Evolutionary conservation across 192 early-diverging fungal species (phyloP).

Genomic region (Backusella circina): DNA sequence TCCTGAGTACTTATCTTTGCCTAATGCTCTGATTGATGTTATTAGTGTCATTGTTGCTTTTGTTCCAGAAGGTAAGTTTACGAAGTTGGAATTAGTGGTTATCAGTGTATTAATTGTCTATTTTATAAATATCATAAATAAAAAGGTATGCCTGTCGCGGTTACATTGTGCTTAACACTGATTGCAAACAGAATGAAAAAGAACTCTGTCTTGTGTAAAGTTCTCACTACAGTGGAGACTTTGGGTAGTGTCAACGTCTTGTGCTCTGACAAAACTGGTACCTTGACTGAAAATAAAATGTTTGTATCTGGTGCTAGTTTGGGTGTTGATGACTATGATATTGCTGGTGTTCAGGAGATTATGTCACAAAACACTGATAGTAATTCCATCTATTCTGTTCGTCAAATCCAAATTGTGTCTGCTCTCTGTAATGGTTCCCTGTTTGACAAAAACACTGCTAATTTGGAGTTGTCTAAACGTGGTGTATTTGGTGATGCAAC

Average conservation of each 20-base stretch:
- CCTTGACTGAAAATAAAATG: conserved; percentile 82
- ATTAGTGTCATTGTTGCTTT: conserved; percentile 73
- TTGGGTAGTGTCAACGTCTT: conserved; percentile 75
- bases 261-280: conserved; percentile 91
- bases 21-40: conserved; percentile 41
- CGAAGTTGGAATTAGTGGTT: too few species aligned
- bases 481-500: conserved; percentile 79
- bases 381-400: conserved; percentile 14
- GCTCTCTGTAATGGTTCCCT: conserved; percentile 65
- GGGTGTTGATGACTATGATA: conserved; percentile 31
- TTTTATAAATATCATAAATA: background rate
- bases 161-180: conserved; percentile 72
- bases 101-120: background rate
- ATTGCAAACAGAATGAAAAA: conserved; percentile 75
- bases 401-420: conserved; percentile 14
- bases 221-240: conserved; percentile 85
- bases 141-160: conserved; percentile 61
- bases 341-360: conserved; percentile 10
- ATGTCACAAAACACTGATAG: background rate
- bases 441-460: conserved; percentile 53
- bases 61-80: conserved; percentile 54
- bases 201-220: conserved; percentile 71
- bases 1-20: conserved; percentile 50
- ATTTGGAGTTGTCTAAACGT: conserved; percentile 42
- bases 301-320: conserved; percentile 46